Evolutionary conservation across 768 basidiomycete species (phyloP).

Genomic region (Steccherinum ochraceum): DNA sequence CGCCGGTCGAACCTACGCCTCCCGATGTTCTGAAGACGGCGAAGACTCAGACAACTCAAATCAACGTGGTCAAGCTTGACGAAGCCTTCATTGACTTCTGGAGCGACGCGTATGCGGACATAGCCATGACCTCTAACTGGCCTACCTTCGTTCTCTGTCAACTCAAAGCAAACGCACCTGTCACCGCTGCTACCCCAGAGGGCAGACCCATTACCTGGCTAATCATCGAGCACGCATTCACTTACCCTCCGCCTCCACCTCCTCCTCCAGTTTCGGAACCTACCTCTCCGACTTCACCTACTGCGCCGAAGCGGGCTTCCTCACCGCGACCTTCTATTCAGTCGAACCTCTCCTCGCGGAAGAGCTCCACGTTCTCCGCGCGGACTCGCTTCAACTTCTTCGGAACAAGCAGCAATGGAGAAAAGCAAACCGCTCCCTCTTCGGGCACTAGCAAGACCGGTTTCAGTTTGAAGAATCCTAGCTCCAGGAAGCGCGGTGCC

Average conservation of each 20-base stretch:
- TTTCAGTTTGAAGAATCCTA: background rate
- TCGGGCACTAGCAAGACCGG: background rate
- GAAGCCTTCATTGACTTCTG: conserved; percentile 84
- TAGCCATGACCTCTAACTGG: conserved; percentile 51
- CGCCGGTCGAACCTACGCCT: background rate
- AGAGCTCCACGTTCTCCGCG: conserved; percentile 37
- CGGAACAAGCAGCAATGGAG: conserved; percentile 16
- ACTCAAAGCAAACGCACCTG: conserved; percentile 30
- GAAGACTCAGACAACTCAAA: background rate
- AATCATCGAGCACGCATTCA: conserved; percentile 59
- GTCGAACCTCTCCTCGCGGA: conserved; percentile 20
- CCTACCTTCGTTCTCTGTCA: conserved; percentile 68
- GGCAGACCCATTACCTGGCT: conserved; percentile 51
- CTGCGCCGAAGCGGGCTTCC: conserved; percentile 15
- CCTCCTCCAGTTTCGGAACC: conserved; percentile 20
- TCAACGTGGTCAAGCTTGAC: conserved; percentile 52
- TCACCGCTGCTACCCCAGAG: background rate
- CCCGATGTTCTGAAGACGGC: background rate
- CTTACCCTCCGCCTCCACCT: conserved; percentile 28
- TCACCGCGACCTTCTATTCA: conserved; percentile 25
- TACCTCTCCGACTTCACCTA: conserved; percentile 9
- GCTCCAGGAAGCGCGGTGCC: background rate
- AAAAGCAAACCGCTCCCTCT: conserved; percentile 5
- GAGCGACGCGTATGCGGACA: conserved; percentile 68
- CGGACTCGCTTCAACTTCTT: conserved; percentile 66